These are phyloP conservation scores for Verticillium isaacii DNA, from an alignment of 2,329 filamentous ascomycete genomes.

Conservation along the genomic window DNA sequence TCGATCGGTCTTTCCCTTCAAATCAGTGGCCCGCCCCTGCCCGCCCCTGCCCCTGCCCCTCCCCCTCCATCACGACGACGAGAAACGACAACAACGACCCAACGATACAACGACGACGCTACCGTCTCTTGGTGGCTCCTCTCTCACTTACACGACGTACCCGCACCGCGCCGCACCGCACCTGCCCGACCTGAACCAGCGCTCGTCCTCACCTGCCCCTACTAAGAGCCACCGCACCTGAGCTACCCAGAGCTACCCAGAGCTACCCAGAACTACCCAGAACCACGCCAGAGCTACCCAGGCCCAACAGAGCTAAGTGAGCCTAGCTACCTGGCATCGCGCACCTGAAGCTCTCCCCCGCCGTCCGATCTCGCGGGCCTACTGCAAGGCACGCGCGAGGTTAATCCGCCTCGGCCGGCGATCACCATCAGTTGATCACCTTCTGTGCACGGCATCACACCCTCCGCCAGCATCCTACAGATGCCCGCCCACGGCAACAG, in stretches of 20 bases:
- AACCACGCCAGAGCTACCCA: no score
- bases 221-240: no score
- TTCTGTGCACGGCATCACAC: neutral
- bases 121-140: neutral
- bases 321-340: neutral
- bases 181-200: no score
- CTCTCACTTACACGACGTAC: neutral
- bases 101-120: neutral
- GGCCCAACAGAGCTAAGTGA: no score
- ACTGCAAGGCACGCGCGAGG: neutral
- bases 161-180: no score
- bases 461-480: neutral
- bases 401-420: neutral
- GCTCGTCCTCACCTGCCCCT: no score
- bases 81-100: neutral
- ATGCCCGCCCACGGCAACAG: neutral
- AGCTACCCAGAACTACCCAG: no score
- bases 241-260: no score
- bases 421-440: neutral
- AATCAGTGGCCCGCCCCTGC: no score
- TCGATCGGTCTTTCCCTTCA: neutral
- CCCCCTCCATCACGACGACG: no score
- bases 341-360: neutral
- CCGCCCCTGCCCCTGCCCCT: no score
- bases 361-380: neutral